These are phyloP conservation scores for Eucalyptus coolabah DNA, from an alignment of 345 rosid species.

Conservation along the genomic window DNA sequence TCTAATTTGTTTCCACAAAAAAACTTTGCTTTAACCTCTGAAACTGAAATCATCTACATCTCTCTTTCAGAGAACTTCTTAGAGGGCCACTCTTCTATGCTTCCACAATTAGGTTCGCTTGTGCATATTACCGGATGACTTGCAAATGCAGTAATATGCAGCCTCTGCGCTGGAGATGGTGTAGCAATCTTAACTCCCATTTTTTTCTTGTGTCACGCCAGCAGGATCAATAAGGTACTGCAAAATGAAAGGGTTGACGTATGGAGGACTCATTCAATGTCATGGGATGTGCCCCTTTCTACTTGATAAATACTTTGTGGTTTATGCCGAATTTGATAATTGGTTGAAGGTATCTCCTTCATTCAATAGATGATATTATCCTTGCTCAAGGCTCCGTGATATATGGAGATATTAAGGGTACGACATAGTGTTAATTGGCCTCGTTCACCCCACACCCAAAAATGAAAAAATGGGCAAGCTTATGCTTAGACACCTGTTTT, in stretches of 20 bases:
- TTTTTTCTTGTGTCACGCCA: not conserved
- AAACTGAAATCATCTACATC: not conserved
- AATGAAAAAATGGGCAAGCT: not conserved
- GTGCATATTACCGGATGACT: conserved; percentile 57
- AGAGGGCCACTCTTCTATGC: conserved; percentile 81
- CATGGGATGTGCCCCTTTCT: not conserved
- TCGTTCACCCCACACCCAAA: not conserved
- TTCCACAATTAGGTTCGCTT: conserved; percentile 39
- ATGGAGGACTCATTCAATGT: not conserved
- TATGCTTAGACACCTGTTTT: not conserved
- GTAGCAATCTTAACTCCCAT: not conserved
- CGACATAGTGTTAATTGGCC: not conserved
- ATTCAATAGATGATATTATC: not conserved
- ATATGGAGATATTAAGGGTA: not conserved
- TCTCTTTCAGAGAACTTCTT: conserved; percentile 66
- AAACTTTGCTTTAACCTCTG: not conserved
- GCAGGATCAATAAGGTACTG: not conserved
- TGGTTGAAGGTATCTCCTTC: not conserved
- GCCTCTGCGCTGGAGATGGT: conserved; percentile 97
- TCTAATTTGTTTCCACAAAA: not conserved
- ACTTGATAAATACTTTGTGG: not conserved
- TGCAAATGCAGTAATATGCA: conserved; percentile 64
- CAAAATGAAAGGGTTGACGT: not conserved
- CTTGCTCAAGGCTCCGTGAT: not conserved
- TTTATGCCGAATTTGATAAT: not conserved